These are phyloP conservation scores for Arabidopsis hybrid DNA, from an alignment of 441 rosid species.

Conservation along the genomic window DNA sequence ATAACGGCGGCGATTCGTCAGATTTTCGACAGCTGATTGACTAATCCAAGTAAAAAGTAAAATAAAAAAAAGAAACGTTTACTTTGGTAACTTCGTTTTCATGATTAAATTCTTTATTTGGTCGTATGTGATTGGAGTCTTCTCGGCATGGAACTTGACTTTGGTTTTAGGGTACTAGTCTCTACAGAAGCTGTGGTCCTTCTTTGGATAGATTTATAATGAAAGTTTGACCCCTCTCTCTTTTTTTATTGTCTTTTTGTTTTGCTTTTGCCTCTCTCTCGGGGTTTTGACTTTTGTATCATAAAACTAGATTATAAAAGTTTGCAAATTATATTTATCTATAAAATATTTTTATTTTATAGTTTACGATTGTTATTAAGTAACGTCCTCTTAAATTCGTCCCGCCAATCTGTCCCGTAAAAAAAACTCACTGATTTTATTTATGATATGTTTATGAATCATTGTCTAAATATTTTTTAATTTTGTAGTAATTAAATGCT, in stretches of 20 bases:
- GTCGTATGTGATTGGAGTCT: slow-evolving; percentile 44
- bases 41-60: slow-evolving; percentile 3
- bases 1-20: slow-evolving; percentile 73
- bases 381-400: too few relatives aligned
- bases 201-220: not conserved
- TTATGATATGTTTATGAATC: too few relatives aligned
- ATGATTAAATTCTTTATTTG: slow-evolving; percentile 7
- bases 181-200: slow-evolving; percentile 30
- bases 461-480: too few relatives aligned
- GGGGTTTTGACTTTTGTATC: slow-evolving; percentile 37
- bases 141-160: slow-evolving; percentile 40
- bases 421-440: too few relatives aligned
- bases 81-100: slow-evolving; percentile 15
- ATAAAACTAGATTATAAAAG: not conserved
- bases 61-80: slow-evolving; percentile 19
- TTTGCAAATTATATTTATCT: too few relatives aligned
- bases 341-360: too few relatives aligned
- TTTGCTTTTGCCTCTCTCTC: slow-evolving; percentile 37
- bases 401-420: too few relatives aligned
- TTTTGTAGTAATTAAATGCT: too few relatives aligned
- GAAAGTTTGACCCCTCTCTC: slow-evolving; percentile 33
- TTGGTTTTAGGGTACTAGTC: slow-evolving; percentile 12
- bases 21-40: slow-evolving; percentile 53
- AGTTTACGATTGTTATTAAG: too few relatives aligned
- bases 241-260: slow-evolving; percentile 3